These are phyloP conservation scores for Huntiella omanensis DNA, from an alignment of 2,329 filamentous ascomycete genomes.

Conservation along the genomic window DNA sequence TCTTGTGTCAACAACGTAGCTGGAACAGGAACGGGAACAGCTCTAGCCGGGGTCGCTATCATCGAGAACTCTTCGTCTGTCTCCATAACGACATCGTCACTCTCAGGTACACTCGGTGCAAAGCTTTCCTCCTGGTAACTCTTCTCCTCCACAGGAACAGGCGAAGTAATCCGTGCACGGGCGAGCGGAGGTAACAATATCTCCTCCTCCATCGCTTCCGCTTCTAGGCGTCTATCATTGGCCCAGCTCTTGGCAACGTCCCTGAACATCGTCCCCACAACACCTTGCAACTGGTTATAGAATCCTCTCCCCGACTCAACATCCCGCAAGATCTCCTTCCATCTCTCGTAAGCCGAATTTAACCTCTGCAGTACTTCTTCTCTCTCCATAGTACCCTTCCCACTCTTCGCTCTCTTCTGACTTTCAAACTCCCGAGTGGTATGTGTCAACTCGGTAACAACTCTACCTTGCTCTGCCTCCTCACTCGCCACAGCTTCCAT, in stretches of 20 bases:
- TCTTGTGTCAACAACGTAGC: constrained; percentile 11
- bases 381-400: constrained; percentile 46
- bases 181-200: constrained; percentile 31
- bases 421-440: constrained; percentile 63
- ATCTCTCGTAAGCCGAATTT: constrained; percentile 84
- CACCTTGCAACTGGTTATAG: constrained; percentile 85
- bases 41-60: too few species aligned
- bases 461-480: constrained; percentile 52
- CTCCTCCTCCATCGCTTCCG: constrained; percentile 55
- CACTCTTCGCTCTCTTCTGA: constrained; percentile 47
- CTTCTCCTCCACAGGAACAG: neutral
- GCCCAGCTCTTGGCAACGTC: constrained; percentile 64
- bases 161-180: constrained; percentile 3
- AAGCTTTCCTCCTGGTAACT: too few species aligned
- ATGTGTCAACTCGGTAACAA: constrained; percentile 49
- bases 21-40: constrained; percentile 8
- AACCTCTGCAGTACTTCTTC: constrained; percentile 74
- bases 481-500: constrained; percentile 53
- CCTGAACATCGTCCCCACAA: constrained; percentile 60
- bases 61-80: too few species aligned
- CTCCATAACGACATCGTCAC: too few species aligned
- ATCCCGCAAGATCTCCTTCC: constrained; percentile 88
- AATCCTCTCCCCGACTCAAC: constrained; percentile 85
- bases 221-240: constrained; percentile 63
- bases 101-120: too few species aligned